Evolutionary conservation across 805 yeast species (phyloP).

Genomic region (Wickerhamiella azyma): DNA sequence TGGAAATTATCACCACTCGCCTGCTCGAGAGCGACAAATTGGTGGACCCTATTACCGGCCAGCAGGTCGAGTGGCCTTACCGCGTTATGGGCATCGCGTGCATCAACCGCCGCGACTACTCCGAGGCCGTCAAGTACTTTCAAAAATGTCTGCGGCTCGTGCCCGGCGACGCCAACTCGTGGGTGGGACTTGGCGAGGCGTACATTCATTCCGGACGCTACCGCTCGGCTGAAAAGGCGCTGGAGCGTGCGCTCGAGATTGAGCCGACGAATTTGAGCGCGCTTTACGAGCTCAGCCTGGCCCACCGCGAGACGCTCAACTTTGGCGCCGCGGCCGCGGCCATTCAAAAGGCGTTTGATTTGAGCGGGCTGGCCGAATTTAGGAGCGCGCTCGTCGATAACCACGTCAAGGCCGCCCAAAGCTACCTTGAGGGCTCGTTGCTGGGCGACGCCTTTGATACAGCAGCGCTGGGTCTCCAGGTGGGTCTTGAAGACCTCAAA

Average conservation of each 20-base stretch:
- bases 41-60: conserved; percentile 8
- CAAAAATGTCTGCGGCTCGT: conserved; percentile 70
- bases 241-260: conserved; percentile 45
- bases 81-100: conserved; percentile 71
- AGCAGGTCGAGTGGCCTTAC: conserved; percentile 57
- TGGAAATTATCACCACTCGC: conserved; percentile 55
- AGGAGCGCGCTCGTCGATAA: conserved; percentile 37
- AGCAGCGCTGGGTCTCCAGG: conserved; percentile 35
- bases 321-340: conserved; percentile 40
- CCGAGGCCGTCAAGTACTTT: conserved; percentile 74
- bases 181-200: conserved; percentile 97
- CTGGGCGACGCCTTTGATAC: conserved; percentile 47
- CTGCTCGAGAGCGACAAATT: conserved; percentile 46
- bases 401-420: conserved; percentile 31
- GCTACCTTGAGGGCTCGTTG: conserved; percentile 44
- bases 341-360: conserved; percentile 3
- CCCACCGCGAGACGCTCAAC: conserved; percentile 49
- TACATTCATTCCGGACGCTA: conserved; percentile 72
- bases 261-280: conserved; percentile 48
- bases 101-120: conserved; percentile 56
- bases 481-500: conserved; percentile 29
- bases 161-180: conserved; percentile 57
- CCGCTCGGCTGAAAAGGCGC: conserved; percentile 78
- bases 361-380: conserved; percentile 32
- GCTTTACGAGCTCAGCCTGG: conserved; percentile 51